Percentiles rank a stretch among this genome's conserved stretches.
phyloP scores from a whole-genome alignment of 345 rosid species.

The Acer negundo region DNA sequence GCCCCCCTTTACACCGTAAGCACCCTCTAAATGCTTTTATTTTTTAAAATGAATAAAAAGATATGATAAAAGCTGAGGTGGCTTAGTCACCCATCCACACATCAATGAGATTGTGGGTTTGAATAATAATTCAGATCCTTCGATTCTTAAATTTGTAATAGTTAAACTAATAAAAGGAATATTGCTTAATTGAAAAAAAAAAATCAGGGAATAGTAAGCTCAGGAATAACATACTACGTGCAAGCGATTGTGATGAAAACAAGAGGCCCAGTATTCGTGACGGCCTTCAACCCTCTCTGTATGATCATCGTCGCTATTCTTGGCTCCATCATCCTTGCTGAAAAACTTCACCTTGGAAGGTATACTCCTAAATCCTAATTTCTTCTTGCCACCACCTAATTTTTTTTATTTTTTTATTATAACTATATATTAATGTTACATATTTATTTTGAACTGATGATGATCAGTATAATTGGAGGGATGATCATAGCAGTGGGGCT shows the following conservation, averaged over 20 bases:
- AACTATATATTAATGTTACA: too few species aligned
- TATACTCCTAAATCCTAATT: neutral
- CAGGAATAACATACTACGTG: conserved; percentile 70
- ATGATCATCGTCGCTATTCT: conserved; percentile 68
- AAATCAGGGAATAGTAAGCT: conserved; percentile 60
- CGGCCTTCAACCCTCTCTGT: conserved; percentile 79
- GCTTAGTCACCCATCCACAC: too few species aligned
- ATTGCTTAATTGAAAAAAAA: too few species aligned
- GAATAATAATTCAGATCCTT: too few species aligned
- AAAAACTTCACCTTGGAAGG: conserved; percentile 75
- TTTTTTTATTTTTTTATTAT: neutral
- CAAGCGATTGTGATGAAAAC: conserved; percentile 77
- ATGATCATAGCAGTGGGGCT: conserved; percentile 58
- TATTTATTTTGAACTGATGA: conserved; percentile 10
- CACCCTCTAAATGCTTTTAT: too few species aligned
- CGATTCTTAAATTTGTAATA: neutral
- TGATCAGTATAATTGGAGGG: conserved; percentile 61
- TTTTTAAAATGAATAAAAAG: too few species aligned
- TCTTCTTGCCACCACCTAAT: neutral
- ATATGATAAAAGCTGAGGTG: too few species aligned
- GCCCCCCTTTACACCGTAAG: conserved; percentile 63
- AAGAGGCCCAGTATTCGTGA: conserved; percentile 76
- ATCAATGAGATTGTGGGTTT: too few species aligned
- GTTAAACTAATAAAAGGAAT: too few species aligned
- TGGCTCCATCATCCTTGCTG: conserved; percentile 53